A percentile compares a stretch with the other conserved stretches of the same genome.
Evolutionary conservation across 2,329 filamentous ascomycete genomes (phyloP).

Genomic region (Aspergillus brunneoviolaceus): DNA sequence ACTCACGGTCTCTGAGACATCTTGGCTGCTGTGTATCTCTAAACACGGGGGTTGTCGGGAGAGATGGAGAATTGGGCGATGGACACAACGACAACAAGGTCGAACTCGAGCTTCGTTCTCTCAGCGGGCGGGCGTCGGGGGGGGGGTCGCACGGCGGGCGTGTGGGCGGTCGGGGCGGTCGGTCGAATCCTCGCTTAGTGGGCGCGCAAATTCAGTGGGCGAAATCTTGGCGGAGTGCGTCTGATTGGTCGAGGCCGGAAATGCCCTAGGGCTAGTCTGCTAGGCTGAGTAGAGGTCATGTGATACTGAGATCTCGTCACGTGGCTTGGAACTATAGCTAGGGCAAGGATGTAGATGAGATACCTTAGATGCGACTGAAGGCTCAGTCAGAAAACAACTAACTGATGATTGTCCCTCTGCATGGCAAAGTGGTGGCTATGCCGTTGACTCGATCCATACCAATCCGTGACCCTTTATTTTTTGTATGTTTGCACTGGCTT

Average conservation of each 20-base stretch:
- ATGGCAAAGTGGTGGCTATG: too few species aligned
- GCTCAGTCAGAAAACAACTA: too few species aligned
- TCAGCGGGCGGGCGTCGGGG: slow-evolving; percentile 25
- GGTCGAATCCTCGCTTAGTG: slow-evolving; percentile 48
- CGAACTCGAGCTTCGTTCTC: slow-evolving; percentile 11
- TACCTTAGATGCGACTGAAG: too few species aligned
- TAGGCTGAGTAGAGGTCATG: neutral
- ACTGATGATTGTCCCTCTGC: too few species aligned
- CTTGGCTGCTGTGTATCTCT: slow-evolving; percentile 43
- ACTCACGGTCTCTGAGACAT: slow-evolving; percentile 56
- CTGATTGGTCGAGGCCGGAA: slow-evolving; percentile 21
- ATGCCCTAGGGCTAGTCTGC: slow-evolving; percentile 41
- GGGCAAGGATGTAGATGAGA: neutral
- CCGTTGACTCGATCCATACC: too few species aligned
- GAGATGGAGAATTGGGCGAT: slow-evolving; percentile 34
- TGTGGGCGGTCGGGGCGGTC: slow-evolving; percentile 24
- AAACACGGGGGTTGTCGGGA: slow-evolving; percentile 31
- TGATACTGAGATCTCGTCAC: neutral
- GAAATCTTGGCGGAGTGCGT: slow-evolving; percentile 42
- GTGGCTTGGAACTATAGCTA: neutral
- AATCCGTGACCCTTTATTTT: too few species aligned
- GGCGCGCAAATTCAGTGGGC: slow-evolving; percentile 31
- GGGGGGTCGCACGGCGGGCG: slow-evolving; percentile 4
- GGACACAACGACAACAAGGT: slow-evolving; percentile 29
- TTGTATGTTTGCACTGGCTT: too few species aligned